Evolutionary conservation across 139 green algal species (phyloP).

Genomic region (Auxenochlorella pyrenoidosa): DNA sequence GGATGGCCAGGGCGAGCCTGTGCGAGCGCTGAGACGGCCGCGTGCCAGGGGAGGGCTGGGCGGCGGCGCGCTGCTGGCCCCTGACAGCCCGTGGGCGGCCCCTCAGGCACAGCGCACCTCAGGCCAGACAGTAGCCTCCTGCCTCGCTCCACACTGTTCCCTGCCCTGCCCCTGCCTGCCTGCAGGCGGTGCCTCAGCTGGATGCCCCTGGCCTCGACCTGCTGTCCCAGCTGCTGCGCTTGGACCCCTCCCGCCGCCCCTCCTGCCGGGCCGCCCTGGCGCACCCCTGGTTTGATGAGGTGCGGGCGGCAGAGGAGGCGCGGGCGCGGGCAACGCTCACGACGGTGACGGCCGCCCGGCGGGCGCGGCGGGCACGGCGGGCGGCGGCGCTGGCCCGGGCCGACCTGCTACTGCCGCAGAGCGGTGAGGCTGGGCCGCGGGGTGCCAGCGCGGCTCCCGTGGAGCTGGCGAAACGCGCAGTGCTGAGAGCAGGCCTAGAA

Average conservation of each 20-base stretch:
- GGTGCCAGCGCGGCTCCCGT: too few species aligned
- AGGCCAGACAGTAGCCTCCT: background rate
- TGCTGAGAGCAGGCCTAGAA: too few species aligned
- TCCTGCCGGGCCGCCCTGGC: slow-evolving; percentile 59
- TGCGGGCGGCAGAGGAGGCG: slow-evolving; percentile 35
- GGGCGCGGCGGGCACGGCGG: background rate
- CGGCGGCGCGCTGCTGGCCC: background rate
- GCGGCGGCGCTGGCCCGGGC: background rate
- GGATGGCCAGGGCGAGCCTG: too few species aligned
- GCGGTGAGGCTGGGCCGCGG: background rate
- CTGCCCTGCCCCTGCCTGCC: background rate
- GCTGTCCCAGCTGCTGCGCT: slow-evolving; percentile 64
- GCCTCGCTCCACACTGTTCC: background rate
- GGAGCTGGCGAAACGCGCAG: too few species aligned
- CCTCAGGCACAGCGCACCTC: background rate
- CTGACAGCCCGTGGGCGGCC: background rate
- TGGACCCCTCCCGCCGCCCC: slow-evolving; percentile 43
- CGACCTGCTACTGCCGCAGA: background rate
- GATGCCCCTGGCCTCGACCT: slow-evolving; percentile 66
- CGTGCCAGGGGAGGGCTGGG: too few species aligned
- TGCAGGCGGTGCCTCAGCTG: slow-evolving; percentile 39
- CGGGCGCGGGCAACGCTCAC: background rate
- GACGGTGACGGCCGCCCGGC: background rate
- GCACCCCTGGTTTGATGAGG: slow-evolving; percentile 76
- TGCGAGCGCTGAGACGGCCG: too few species aligned